Conservation (phyloP, 2,329 filamentous ascomycete genomes). For the Trichophaea hybrida region DNA sequence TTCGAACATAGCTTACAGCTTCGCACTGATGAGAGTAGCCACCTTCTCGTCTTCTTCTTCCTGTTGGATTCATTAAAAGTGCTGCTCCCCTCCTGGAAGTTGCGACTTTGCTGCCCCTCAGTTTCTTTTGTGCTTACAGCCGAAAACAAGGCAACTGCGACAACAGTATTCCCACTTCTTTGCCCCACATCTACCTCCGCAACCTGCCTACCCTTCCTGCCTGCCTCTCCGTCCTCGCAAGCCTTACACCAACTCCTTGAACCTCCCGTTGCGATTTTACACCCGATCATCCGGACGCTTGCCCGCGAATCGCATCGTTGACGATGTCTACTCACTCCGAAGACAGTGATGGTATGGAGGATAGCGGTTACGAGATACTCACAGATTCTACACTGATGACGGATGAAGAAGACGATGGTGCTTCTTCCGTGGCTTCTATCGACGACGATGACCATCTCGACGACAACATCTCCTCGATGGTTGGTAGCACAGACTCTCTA, state of each 20-base stretch:
- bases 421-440: conserved; percentile 30
- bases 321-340: conserved; percentile 26
- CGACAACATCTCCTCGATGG: conserved; percentile 33
- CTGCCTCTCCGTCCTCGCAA: not conserved
- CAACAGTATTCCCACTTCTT: not conserved
- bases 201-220: not conserved
- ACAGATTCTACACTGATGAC: conserved; percentile 29
- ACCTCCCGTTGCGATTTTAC: not conserved
- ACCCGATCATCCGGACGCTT: not conserved
- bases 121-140: not conserved
- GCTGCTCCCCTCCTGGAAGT: not conserved
- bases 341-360: conserved; percentile 25
- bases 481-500: conserved; percentile 36
- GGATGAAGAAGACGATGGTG: conserved; percentile 35
- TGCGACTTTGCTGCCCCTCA: not conserved
- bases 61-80: not conserved
- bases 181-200: not conserved
- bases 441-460: conserved; percentile 34
- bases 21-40: not conserved
- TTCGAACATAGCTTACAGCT: not conserved
- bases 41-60: not conserved
- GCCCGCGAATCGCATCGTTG: not conserved
- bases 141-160: not conserved
- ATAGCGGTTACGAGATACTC: conserved; percentile 28
- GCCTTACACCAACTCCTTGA: not conserved